Evolutionary conservation across 805 yeast species (phyloP).

Genomic region (Ascoidea tarda): DNA sequence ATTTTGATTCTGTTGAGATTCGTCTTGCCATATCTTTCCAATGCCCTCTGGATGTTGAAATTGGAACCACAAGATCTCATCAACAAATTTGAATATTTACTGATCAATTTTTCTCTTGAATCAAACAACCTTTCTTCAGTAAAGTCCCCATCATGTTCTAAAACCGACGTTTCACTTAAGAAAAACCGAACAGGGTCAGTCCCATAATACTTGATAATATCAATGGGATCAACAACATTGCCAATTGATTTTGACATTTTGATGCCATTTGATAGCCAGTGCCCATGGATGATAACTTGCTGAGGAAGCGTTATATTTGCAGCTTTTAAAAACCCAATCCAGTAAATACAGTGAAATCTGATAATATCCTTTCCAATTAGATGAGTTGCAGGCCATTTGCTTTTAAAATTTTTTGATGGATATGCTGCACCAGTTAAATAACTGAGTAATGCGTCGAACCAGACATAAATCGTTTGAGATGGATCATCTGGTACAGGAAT

Average conservation of each 20-base stretch:
- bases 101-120: constrained; percentile 53
- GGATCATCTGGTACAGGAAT: constrained; percentile 73
- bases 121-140: constrained; percentile 37
- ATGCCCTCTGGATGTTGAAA: constrained; percentile 41
- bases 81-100: constrained; percentile 71
- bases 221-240: constrained; percentile 85
- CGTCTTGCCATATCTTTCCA: constrained; percentile 4
- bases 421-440: constrained; percentile 40
- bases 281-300: constrained; percentile 79
- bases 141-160: constrained; percentile 72
- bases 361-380: constrained; percentile 85
- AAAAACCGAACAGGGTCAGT: constrained; percentile 64
- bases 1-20: constrained; percentile 2
- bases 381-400: constrained; percentile 60
- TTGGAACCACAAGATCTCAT: constrained; percentile 61
- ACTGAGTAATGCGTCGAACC: constrained; percentile 91
- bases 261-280: constrained; percentile 80
- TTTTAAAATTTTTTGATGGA: constrained; percentile 10
- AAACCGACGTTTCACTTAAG: constrained; percentile 58
- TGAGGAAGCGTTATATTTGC: constrained; percentile 59
- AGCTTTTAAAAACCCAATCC: constrained; percentile 89
- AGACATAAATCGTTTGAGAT: constrained; percentile 76
- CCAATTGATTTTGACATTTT: constrained; percentile 93
- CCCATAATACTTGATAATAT: constrained; percentile 48
- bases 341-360: constrained; percentile 79